A percentile compares a stretch with the other conserved stretches of the same genome.
Evolutionary conservation across 2,329 filamentous ascomycete genomes (phyloP).

Genomic region (Penicillium rolfsii): DNA sequence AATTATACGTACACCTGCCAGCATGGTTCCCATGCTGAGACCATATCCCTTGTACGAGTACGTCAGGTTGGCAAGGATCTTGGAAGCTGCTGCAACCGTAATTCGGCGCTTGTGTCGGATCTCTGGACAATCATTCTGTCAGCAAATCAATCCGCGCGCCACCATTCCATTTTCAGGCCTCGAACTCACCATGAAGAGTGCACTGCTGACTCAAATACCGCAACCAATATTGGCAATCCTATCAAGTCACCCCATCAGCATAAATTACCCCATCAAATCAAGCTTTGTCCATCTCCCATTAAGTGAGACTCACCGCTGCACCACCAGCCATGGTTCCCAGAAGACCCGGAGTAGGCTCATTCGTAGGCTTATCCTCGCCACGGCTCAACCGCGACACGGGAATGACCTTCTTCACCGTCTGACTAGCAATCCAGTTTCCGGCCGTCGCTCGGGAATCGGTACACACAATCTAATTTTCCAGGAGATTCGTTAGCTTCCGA

Average conservation of each 20-base stretch:
- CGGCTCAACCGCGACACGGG: constrained; percentile 46
- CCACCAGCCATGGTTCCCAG: constrained; percentile 98
- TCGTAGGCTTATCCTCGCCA: constrained; percentile 41
- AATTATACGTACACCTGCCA: constrained; percentile 84
- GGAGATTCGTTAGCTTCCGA: background rate
- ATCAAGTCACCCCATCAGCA: constrained; percentile 19
- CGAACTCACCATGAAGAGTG: constrained; percentile 73
- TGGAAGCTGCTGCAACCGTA: constrained; percentile 93
- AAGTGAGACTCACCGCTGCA: constrained; percentile 68
- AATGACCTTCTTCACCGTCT: constrained; percentile 99
- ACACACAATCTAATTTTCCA: constrained; percentile 71
- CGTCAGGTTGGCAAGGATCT: constrained; percentile 97
- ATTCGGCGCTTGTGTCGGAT: constrained; percentile 99
- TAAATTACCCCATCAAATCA: background rate
- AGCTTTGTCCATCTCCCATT: background rate
- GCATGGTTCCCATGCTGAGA: constrained; percentile 99
- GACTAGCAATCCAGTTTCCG: constrained; percentile 98
- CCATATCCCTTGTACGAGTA: constrained; percentile 99
- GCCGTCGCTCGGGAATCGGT: constrained; percentile 97
- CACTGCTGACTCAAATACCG: constrained; percentile 99
- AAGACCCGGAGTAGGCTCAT: constrained; percentile 55
- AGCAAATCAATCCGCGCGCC: background rate
- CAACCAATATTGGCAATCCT: constrained; percentile 99
- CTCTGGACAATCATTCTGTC: constrained; percentile 50
- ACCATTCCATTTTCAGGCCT: background rate